Conservation (phyloP, 1,284 basidiomycete species). For the Ustilago vetiveriae region DNA sequence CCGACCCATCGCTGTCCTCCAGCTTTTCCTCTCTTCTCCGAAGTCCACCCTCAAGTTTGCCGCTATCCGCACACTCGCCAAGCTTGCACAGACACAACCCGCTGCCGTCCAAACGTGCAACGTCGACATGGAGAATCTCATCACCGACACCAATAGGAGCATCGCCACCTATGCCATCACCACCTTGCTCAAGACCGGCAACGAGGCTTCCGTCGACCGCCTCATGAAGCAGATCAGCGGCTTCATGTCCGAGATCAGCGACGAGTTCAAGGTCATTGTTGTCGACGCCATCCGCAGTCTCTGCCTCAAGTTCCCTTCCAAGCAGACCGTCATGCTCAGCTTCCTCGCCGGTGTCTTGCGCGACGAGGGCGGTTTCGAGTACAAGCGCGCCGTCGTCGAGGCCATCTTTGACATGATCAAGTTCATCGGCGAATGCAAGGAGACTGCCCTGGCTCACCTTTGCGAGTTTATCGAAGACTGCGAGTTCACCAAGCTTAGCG, state of each 20-base stretch:
- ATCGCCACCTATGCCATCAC: constrained; percentile 99
- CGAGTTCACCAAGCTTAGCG: constrained; percentile 98
- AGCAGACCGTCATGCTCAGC: constrained; percentile 80
- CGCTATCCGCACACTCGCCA: constrained; percentile 91
- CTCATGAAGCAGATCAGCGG: constrained; percentile 99
- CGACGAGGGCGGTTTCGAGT: constrained; percentile 94
- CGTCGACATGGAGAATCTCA: constrained; percentile 95
- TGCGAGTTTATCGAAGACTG: constrained; percentile 99
- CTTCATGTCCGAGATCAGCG: constrained; percentile 99
- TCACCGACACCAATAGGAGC: constrained; percentile 93
- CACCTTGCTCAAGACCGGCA: constrained; percentile 98
- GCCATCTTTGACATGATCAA: constrained; percentile 99
- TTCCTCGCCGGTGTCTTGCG: constrained; percentile 66
- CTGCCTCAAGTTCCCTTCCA: constrained; percentile 97
- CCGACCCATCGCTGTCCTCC: constrained; percentile 75
- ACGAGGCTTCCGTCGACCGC: constrained; percentile 97
- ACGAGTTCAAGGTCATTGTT: constrained; percentile 99
- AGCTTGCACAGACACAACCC: constrained; percentile 80
- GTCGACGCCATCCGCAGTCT: constrained; percentile 97
- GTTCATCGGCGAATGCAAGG: constrained; percentile 93
- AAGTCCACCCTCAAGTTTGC: constrained; percentile 87
- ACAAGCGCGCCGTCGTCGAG: constrained; percentile 98
- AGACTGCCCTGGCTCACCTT: constrained; percentile 86
- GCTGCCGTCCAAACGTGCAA: constrained; percentile 90
- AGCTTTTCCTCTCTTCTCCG: constrained; percentile 66